A percentile compares a stretch with the other conserved stretches of the same genome.
Conservation (phyloP, 495 filamentous ascomycete species). For the Xylaria acuta region DNA sequence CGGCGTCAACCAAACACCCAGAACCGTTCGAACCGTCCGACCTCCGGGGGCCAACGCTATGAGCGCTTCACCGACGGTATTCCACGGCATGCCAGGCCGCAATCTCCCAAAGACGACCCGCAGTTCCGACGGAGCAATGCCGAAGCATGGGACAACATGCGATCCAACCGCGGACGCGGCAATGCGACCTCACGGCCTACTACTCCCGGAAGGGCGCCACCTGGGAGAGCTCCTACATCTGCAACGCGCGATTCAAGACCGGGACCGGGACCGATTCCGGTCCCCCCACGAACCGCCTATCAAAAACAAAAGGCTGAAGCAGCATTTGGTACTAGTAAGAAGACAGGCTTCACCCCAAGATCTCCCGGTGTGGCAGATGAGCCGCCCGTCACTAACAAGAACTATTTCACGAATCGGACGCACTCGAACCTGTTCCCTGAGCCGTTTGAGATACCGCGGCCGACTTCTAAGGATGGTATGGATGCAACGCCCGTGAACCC, state of each 20-base stretch:
- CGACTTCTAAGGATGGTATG: constrained; percentile 6
- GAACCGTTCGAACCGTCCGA: constrained; percentile 44
- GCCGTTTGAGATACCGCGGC: constrained; percentile 45
- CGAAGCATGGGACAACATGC: constrained; percentile 41
- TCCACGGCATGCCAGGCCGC: constrained; percentile 47
- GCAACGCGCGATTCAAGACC: constrained; percentile 32
- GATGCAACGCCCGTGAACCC: constrained; percentile 27
- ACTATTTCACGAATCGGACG: constrained; percentile 49
- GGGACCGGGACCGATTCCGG: constrained; percentile 1
- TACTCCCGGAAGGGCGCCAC: constrained; percentile 20
- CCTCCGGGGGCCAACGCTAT: constrained; percentile 65
- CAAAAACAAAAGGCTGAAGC: constrained; percentile 53
- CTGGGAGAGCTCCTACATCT: constrained; percentile 39
- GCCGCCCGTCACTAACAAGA: constrained; percentile 48
- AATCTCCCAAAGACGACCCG: constrained; percentile 32
- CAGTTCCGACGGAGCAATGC: constrained; percentile 35
- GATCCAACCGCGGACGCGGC: constrained; percentile 31
- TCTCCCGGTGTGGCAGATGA: constrained; percentile 51
- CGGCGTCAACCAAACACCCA: constrained; percentile 47
- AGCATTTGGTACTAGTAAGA: constrained; percentile 49
- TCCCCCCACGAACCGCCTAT: constrained; percentile 47
- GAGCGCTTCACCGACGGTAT: constrained; percentile 52
- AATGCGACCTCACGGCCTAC: constrained; percentile 16
- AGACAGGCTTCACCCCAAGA: constrained; percentile 46
- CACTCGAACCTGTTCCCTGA: constrained; percentile 43